Evolutionary conservation across 2,329 filamentous ascomycete genomes (phyloP).

Genomic region (Stagonosporopsis rhizophila): DNA sequence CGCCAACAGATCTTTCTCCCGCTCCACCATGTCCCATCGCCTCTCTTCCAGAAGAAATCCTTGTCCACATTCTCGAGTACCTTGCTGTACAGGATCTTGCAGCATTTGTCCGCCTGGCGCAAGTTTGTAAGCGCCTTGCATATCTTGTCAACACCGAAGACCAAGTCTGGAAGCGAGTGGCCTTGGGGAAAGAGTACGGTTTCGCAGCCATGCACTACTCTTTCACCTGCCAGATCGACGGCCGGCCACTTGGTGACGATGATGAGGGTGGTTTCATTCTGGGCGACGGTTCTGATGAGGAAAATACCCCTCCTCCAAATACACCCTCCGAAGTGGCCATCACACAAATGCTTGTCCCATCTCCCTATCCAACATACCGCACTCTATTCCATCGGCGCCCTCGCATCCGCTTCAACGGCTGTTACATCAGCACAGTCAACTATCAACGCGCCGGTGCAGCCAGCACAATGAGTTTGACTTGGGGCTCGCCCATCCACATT

Average conservation of each 20-base stretch:
- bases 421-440: constrained; percentile 96
- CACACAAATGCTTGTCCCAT: constrained; percentile 45
- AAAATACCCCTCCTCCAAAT: constrained; percentile 11
- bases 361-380: constrained; percentile 55
- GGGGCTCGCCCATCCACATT: constrained; percentile 84
- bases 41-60: constrained; percentile 79
- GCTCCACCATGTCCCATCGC: constrained; percentile 82
- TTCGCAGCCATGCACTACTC: constrained; percentile 84
- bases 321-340: constrained; percentile 26
- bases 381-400: constrained; percentile 82
- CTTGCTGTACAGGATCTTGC: constrained; percentile 78
- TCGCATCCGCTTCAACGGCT: constrained; percentile 89
- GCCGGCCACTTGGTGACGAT: constrained; percentile 52
- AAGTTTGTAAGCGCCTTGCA: constrained; percentile 86
- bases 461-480: constrained; percentile 73
- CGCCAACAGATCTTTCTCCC: constrained; percentile 73
- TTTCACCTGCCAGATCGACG: constrained; percentile 69
- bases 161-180: constrained; percentile 82
- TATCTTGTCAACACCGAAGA: constrained; percentile 86
- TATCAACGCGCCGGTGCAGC: constrained; percentile 85
- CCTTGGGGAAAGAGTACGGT: constrained; percentile 73
- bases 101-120: constrained; percentile 75
- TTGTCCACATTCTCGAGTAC: constrained; percentile 78
- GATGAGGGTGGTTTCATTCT: constrained; percentile 42
- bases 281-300: constrained; percentile 30